Evolutionary conservation across 352 stramenopile genomes (phyloP).

Genomic region (Pythium pyrilobum): DNA sequence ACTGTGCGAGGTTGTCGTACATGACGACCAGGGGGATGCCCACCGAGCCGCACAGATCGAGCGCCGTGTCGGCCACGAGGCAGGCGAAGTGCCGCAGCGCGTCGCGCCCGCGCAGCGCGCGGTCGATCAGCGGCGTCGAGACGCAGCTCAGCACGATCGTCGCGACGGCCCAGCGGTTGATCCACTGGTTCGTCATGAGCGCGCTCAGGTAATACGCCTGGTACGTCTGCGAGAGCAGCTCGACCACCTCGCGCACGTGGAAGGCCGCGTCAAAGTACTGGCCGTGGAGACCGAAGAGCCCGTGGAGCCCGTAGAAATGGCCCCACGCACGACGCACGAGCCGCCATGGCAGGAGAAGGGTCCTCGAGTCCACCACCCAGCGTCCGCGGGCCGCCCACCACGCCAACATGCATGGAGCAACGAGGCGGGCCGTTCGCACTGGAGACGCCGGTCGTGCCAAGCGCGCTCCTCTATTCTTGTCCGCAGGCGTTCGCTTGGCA

Average conservation of each 20-base stretch:
- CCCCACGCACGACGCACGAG: neutral
- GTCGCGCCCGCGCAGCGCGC: neutral
- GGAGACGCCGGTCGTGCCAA: too few relatives aligned
- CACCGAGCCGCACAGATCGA: constrained; percentile 5
- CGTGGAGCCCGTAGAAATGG: neutral
- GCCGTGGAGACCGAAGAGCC: neutral
- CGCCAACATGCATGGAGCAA: too few relatives aligned
- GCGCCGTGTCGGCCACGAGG: constrained; percentile 1
- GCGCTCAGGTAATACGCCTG: constrained; percentile 13
- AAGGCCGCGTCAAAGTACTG: constrained; percentile 6
- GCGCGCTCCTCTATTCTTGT: too few relatives aligned
- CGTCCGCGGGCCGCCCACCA: neutral
- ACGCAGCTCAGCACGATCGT: constrained; percentile 3
- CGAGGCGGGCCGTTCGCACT: too few relatives aligned
- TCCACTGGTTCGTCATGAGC: neutral
- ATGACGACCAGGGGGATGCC: neutral
- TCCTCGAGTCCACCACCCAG: neutral
- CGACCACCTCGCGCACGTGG: constrained; percentile 5
- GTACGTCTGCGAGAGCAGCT: constrained; percentile 9
- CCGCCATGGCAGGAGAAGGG: neutral
- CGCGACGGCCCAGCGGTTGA: constrained; percentile 3
- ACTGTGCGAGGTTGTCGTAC: neutral
- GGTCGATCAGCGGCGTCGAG: neutral
- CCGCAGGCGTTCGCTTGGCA: neutral
- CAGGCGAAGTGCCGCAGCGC: neutral